These are phyloP conservation scores for Ustilago cynodontis DNA, from an alignment of 1,284 basidiomycete species.

Conservation along the genomic window DNA sequence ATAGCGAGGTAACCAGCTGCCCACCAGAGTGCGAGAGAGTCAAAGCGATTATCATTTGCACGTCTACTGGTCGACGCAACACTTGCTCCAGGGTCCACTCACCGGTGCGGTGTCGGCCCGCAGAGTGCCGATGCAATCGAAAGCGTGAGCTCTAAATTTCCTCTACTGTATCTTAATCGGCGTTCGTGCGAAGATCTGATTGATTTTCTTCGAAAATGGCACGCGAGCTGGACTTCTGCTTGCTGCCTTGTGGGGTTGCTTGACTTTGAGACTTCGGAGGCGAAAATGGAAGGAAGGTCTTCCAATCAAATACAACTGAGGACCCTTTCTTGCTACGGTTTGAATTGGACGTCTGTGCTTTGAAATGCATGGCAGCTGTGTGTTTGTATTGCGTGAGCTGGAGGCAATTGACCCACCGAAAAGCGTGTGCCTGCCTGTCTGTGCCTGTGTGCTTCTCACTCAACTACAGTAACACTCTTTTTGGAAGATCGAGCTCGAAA, in stretches of 20 bases:
- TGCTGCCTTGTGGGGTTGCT: background rate
- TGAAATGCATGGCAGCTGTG: background rate
- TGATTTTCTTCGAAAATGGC: background rate
- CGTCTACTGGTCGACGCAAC: too few relatives aligned
- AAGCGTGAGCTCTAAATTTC: background rate
- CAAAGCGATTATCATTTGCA: too few relatives aligned
- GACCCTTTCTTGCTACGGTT: background rate
- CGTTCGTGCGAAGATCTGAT: background rate
- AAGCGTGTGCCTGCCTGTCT: background rate
- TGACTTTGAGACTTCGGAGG: background rate
- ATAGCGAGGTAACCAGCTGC: too few relatives aligned
- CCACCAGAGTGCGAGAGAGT: too few relatives aligned
- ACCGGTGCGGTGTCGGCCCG: background rate
- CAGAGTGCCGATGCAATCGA: background rate
- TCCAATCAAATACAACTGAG: background rate
- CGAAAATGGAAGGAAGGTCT: background rate
- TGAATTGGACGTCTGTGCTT: background rate
- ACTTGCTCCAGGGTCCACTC: background rate
- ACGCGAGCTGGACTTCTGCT: background rate
- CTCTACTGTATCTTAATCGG: too few relatives aligned
- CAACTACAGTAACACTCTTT: too few relatives aligned
- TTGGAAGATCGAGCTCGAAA: background rate
- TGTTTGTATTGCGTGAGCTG: slow-evolving; percentile 3
- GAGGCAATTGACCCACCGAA: background rate
- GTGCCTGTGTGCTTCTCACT: background rate